phyloP scores from a whole-genome alignment of 208 protist genomes.

The Acanthamoeba lenticulata region DNA sequence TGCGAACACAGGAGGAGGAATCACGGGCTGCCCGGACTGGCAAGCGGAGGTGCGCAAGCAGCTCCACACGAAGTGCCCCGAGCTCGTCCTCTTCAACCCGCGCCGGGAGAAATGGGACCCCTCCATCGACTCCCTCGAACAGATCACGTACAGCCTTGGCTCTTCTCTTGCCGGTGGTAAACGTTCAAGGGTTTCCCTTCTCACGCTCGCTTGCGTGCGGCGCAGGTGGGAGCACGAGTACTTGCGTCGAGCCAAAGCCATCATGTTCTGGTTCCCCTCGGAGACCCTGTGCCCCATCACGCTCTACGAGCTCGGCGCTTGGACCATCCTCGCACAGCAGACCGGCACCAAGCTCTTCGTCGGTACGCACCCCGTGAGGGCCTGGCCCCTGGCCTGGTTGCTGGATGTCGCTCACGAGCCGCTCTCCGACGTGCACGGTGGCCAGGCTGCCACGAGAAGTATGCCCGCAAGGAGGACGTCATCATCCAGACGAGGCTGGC shows the following conservation, averaged over 20 bases:
- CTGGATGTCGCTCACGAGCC: not conserved
- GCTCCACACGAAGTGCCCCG: not conserved
- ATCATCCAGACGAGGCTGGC: slow-evolving; percentile 37
- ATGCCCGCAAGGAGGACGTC: slow-evolving; percentile 50
- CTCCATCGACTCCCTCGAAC: not conserved
- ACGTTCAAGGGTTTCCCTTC: not conserved
- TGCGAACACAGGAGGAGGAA: not conserved
- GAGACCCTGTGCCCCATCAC: slow-evolving; percentile 61
- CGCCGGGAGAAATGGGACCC: slow-evolving; percentile 12
- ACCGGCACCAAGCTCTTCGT: slow-evolving; percentile 38
- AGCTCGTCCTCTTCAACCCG: slow-evolving; percentile 20
- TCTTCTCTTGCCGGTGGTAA: too few species aligned
- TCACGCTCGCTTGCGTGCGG: not conserved
- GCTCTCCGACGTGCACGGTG: not conserved
- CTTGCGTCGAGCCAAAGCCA: slow-evolving; percentile 10
- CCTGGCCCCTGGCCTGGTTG: not conserved
- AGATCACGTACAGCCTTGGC: slow-evolving; percentile 39
- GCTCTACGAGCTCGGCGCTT: slow-evolving; percentile 56
- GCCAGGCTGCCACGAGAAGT: slow-evolving; percentile 48
- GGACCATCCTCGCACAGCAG: slow-evolving; percentile 26
- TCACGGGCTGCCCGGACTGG: slow-evolving; percentile 54
- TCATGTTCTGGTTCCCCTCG: slow-evolving; percentile 51
- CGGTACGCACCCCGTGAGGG: not conserved
- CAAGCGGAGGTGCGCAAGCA: not conserved
- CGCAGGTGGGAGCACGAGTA: slow-evolving; percentile 32